Conservation (phyloP, 179 eudicot species). For the Dionaea muscipula region DNA sequence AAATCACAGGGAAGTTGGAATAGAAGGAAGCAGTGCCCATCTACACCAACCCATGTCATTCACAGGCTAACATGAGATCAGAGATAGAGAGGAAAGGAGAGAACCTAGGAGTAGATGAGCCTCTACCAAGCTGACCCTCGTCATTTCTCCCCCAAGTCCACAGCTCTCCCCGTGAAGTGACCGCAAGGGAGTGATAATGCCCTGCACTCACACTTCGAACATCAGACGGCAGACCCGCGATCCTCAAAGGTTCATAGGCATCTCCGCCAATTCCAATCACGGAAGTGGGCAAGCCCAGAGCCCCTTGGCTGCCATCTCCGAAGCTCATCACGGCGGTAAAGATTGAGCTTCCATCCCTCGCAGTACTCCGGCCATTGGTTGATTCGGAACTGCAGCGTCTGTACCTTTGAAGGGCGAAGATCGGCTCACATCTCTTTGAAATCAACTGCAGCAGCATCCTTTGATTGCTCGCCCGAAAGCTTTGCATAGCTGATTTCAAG, state of each 20-base stretch:
- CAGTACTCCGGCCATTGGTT: not conserved
- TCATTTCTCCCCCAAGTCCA: constrained; percentile 98
- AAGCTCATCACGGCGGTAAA: constrained; percentile 57
- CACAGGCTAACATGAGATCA: too few relatives aligned
- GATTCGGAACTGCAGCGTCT: not conserved
- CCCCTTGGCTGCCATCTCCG: constrained; percentile 90
- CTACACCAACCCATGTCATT: too few relatives aligned
- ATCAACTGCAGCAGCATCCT: not conserved
- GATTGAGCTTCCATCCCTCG: not conserved
- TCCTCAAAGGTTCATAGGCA: constrained; percentile 70
- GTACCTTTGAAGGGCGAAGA: not conserved
- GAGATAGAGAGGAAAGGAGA: not conserved
- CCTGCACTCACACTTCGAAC: constrained; percentile 56
- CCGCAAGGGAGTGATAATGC: constrained; percentile 91
- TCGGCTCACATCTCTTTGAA: not conserved
- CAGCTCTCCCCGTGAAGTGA: constrained; percentile 62
- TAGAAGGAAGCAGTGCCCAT: too few relatives aligned
- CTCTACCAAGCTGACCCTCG: constrained; percentile 86
- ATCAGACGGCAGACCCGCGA: constrained; percentile 63
- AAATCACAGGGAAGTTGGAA: too few relatives aligned
- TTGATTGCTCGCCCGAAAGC: not conserved
- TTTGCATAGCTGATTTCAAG: not conserved
- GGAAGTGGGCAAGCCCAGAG: constrained; percentile 60
- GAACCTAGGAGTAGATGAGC: constrained; percentile 55
- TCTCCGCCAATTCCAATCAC: constrained; percentile 49